These are phyloP conservation scores for Sporothrix schenckii DNA, from an alignment of 2,329 filamentous ascomycete genomes.

Conservation along the genomic window DNA sequence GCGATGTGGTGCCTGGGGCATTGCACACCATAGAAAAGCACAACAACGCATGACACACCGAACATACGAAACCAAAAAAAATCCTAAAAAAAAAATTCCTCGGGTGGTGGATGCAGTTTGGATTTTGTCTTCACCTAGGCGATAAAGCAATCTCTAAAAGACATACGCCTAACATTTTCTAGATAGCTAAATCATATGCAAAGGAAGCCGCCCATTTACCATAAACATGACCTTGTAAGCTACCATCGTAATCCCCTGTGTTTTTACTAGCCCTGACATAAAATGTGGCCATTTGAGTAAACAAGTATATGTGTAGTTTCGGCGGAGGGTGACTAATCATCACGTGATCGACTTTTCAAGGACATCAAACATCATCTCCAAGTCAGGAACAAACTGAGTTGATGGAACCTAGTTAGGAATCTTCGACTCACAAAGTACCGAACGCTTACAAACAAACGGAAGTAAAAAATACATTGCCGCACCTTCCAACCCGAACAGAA, in stretches of 20 bases:
- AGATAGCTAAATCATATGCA: not conserved
- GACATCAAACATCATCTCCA: not conserved
- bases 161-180: not conserved
- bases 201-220: not conserved
- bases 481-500: not conserved
- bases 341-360: not conserved
- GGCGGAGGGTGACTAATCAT: not conserved
- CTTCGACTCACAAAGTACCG: not conserved
- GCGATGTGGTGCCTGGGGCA: not conserved
- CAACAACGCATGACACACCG: conserved; percentile 1
- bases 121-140: not conserved
- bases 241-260: too few relatives aligned
- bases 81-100: not conserved
- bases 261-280: not conserved
- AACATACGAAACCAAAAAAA: conserved; percentile 25
- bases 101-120: conserved; percentile 8
- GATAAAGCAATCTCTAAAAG: not conserved
- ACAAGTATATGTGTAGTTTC: not conserved
- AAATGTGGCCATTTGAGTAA: not conserved
- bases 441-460: not conserved
- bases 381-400: not conserved
- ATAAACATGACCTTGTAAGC: not conserved
- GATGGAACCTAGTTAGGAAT: not conserved
- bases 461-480: too few relatives aligned
- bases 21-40: not conserved